Percentiles rank a stretch among this genome's conserved stretches.
These are phyloP conservation scores for Omphalotus guepiniiformis DNA, from an alignment of 768 basidiomycete species.

Conservation along the genomic window DNA sequence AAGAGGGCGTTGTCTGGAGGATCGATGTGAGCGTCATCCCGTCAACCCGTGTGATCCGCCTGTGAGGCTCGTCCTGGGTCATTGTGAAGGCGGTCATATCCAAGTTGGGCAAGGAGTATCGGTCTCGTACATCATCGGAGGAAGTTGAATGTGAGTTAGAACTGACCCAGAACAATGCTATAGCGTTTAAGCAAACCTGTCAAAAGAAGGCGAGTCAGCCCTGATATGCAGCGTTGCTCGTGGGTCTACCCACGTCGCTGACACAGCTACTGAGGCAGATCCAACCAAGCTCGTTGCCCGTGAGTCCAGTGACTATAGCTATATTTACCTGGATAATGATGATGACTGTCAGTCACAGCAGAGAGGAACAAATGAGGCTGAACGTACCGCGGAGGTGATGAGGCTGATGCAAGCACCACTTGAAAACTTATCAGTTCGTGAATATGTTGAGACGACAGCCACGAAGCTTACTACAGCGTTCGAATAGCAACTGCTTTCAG, in stretches of 20 bases:
- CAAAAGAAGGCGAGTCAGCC: conserved; percentile 4
- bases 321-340: background rate
- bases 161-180: background rate
- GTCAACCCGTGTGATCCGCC: background rate
- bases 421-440: background rate
- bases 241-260: background rate
- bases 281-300: conserved; percentile 6
- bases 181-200: background rate
- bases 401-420: conserved; percentile 7
- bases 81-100: conserved; percentile 8
- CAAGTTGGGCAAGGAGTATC: conserved; percentile 6
- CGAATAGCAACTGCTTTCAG: conserved; percentile 2
- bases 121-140: background rate
- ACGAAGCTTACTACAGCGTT: conserved; percentile 4
- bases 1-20: background rate
- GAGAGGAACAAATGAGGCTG: background rate
- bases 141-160: background rate
- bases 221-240: no score
- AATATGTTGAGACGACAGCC: background rate
- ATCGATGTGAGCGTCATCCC: background rate
- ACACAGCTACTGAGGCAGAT: conserved; percentile 7
- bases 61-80: background rate
- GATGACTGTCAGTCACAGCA: background rate
- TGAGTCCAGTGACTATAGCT: background rate
- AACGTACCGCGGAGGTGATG: conserved; percentile 1